Conservation (phyloP, 495 filamentous ascomycete genomes). For the Penicillium malachiteum region DNA sequence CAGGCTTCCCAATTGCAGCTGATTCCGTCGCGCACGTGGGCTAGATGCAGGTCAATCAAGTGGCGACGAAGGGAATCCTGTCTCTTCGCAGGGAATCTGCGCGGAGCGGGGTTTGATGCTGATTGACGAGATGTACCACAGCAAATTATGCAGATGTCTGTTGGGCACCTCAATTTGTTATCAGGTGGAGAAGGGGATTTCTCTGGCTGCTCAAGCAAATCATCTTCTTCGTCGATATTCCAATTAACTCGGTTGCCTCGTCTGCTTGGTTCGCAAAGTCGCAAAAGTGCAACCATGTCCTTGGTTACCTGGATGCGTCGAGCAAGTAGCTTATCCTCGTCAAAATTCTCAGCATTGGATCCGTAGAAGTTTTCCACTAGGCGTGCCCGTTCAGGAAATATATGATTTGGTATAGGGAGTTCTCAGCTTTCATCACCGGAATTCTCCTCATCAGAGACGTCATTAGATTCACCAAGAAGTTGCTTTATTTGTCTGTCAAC, state of each 20-base stretch:
- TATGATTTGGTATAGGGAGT: slow-evolving; percentile 19
- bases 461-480: slow-evolving; percentile 20
- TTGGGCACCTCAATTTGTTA: slow-evolving; percentile 13
- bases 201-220: slow-evolving; percentile 10
- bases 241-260: slow-evolving; percentile 26
- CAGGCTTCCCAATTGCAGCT: slow-evolving; percentile 29
- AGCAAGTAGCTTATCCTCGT: slow-evolving; percentile 26
- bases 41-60: slow-evolving; percentile 28
- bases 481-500: slow-evolving; percentile 29
- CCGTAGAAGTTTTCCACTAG: slow-evolving; percentile 32
- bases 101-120: slow-evolving; percentile 26
- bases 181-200: slow-evolving; percentile 9
- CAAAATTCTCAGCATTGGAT: slow-evolving; percentile 23
- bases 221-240: slow-evolving; percentile 17
- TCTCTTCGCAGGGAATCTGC: slow-evolving; percentile 28
- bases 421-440: slow-evolving; percentile 21
- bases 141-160: slow-evolving; percentile 29
- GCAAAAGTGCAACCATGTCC: slow-evolving; percentile 25
- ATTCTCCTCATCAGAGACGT: slow-evolving; percentile 15
- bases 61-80: slow-evolving; percentile 29
- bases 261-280: slow-evolving; percentile 22
- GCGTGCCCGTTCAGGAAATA: slow-evolving; percentile 26
- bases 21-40: slow-evolving; percentile 22
- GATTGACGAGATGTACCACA: slow-evolving; percentile 25
- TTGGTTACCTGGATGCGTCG: slow-evolving; percentile 30